Conservation (phyloP, 148 eudicot genomes). For the Amaranthus hypochondriacus region DNA sequence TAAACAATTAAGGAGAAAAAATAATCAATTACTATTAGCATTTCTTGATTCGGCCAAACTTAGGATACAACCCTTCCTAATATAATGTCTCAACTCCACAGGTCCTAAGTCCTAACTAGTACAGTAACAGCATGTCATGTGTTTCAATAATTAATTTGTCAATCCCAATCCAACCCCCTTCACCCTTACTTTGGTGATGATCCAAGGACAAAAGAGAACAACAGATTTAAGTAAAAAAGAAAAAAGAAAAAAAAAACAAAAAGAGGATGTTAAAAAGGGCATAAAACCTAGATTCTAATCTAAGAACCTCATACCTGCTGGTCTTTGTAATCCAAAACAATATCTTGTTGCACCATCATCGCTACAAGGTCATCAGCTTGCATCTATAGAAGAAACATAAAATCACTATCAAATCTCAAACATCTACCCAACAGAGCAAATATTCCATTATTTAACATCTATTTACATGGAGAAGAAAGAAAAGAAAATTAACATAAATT, state of each 20-base stretch:
- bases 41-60: no score
- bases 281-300: background rate
- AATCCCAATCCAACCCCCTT: background rate
- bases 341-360: constrained; percentile 55
- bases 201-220: background rate
- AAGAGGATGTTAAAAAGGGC: background rate
- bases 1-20: no score
- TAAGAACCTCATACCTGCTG: constrained; percentile 57
- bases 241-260: background rate
- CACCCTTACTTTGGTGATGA: background rate
- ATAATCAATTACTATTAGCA: no score
- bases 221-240: background rate
- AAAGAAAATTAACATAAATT: no score
- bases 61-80: background rate
- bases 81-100: background rate
- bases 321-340: constrained; percentile 60
- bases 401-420: constrained; percentile 2
- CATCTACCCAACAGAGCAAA: background rate
- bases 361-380: constrained; percentile 60
- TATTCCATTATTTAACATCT: background rate
- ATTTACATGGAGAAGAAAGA: no score
- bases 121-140: background rate
- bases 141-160: background rate
- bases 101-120: background rate
- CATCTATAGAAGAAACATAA: constrained; percentile 38